Evolutionary conservation across 441 rosid genomes (phyloP), one percentile per base, ranked within the genome.

Genomic region (Populus trichocarpa): DNA sequence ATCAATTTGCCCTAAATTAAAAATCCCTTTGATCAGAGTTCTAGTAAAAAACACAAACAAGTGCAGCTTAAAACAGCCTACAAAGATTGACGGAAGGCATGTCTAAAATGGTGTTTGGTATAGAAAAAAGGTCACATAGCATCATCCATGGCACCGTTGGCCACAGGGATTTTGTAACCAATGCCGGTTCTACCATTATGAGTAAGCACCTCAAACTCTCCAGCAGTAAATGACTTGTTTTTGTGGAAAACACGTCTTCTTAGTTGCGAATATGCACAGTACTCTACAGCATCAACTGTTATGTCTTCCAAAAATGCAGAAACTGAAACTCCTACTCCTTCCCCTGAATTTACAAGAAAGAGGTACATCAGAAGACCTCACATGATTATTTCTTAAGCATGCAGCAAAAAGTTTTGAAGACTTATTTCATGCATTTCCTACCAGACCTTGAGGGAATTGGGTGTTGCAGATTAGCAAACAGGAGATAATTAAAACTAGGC

Each of bases 261-360:
- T 75, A 96, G 77, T 64, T 85, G 81, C 3, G 89, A 81, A 86
- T 84, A 89, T 20, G 88, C 94, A 82, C 98, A 96, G 32, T 89
- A 93, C 30, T 90, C 91, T 42, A 88, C 97, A 71, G 86, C 88
- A 63, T 78, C 78, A 5, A 91, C 97, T 0, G 70, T 84, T 2
- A 71, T 69, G 10, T 84, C 91, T 77, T 87, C 84, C 83, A 75
- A 71, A 74, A 88, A 90, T 8, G 87, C 86, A 25, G 92, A 87
- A 74, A 92, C 86, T 0, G 92, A 82, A 59, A 90, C 88, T 26
- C 94, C 93, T 22, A 93, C 95, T 75, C 92, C 98, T 87, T 92
- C 97, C 84, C 97, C 99, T 93, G 88, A 80, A 75, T 72, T 67
- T n/a, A 23, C 63, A 53, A 25, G 22, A 18, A 64, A 25, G 6